These are phyloP conservation scores for Hypoxylon sp. DNA, from an alignment of 2,329 filamentous ascomycete species.

Conservation along the genomic window DNA sequence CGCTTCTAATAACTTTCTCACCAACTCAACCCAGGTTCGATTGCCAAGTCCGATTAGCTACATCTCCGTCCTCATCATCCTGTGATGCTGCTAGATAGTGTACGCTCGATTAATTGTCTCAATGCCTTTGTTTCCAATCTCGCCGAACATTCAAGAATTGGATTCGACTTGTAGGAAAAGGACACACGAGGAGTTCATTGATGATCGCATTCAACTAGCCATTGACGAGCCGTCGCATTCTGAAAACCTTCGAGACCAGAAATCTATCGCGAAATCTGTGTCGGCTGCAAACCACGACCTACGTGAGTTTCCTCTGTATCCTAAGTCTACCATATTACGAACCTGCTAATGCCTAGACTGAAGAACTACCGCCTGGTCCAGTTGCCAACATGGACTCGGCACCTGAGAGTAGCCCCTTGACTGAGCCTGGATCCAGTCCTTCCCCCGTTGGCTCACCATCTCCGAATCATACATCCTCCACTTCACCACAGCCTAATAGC, in stretches of 20 bases:
- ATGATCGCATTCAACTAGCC: conserved; percentile 33
- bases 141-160: conserved; percentile 64
- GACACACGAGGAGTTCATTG: conserved; percentile 63
- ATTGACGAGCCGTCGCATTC: conserved; percentile 48
- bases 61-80: conserved; percentile 3
- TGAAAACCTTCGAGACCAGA: conserved; percentile 43
- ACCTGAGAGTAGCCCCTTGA: conserved; percentile 55
- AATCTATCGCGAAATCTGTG: conserved; percentile 40
- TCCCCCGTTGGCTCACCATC: conserved; percentile 58
- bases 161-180: conserved; percentile 62
- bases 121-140: conserved; percentile 66
- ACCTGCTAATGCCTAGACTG: conserved; percentile 21
- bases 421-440: conserved; percentile 61
- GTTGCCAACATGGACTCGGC: conserved; percentile 49
- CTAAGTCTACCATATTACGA: conserved; percentile 1
- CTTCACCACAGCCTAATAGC: conserved; percentile 45
- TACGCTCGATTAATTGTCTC: conserved; percentile 38
- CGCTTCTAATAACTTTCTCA: neutral
- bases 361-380: conserved; percentile 43
- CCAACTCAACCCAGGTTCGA: neutral
- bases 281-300: conserved; percentile 35
- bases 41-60: neutral
- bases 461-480: conserved; percentile 52
- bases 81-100: conserved; percentile 29
- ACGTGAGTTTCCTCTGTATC: conserved; percentile 40